phyloP scores from a whole-genome alignment of 441 rosid species.

The Eruca vesicaria region DNA sequence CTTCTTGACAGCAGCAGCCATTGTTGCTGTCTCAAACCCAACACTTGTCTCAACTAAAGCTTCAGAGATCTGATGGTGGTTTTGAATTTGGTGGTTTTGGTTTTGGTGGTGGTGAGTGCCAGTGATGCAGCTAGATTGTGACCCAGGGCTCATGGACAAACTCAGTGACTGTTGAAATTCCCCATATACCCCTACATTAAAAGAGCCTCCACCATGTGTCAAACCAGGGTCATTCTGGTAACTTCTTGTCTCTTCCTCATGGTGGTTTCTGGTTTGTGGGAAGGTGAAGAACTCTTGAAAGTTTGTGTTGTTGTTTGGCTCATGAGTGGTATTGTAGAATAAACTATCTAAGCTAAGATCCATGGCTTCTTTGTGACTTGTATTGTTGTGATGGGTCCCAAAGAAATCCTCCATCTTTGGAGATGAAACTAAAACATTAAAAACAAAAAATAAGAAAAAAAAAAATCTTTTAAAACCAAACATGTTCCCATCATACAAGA shows the following conservation, averaged over 20 bases:
- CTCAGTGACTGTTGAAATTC: slow-evolving; percentile 88
- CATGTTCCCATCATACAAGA: slow-evolving; percentile 36
- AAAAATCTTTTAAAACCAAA: slow-evolving; percentile 23
- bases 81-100: slow-evolving; percentile 30
- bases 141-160: slow-evolving; percentile 98
- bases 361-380: slow-evolving; percentile 64
- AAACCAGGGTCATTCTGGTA: slow-evolving; percentile 44
- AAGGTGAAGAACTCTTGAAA: slow-evolving; percentile 45
- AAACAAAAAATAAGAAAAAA: slow-evolving; percentile 4
- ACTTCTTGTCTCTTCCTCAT: slow-evolving; percentile 36
- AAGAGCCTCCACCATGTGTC: slow-evolving; percentile 50
- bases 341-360: slow-evolving; percentile 83
- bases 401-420: slow-evolving; percentile 97
- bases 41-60: slow-evolving; percentile 40
- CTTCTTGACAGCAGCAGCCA: slow-evolving; percentile 68
- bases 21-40: slow-evolving; percentile 27
- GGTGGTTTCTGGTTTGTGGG: slow-evolving; percentile 47
- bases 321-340: slow-evolving; percentile 48
- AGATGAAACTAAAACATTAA: slow-evolving; percentile 48
- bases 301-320: slow-evolving; percentile 45
- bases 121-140: slow-evolving; percentile 87
- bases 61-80: slow-evolving; percentile 35
- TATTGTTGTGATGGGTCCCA: slow-evolving; percentile 71
- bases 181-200: slow-evolving; percentile 59
- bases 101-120: slow-evolving; percentile 59